Evolutionary conservation across 305 asterid species (phyloP).

Genomic region (Withania somnifera): DNA sequence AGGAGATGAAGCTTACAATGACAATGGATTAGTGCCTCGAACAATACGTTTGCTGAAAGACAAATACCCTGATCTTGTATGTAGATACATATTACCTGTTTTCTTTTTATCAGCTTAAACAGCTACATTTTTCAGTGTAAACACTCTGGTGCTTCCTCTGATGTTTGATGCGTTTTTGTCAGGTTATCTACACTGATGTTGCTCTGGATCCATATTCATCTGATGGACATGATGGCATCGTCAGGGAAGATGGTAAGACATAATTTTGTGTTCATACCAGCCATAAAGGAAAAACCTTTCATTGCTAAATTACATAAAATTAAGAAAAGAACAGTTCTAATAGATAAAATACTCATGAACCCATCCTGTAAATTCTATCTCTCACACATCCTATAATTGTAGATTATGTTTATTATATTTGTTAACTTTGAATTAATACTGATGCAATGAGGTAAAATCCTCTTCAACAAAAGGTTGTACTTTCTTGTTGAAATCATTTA

Average conservation of each 20-base stretch:
- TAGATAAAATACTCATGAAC: not conserved
- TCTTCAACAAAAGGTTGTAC: not conserved
- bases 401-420: not conserved
- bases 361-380: not conserved
- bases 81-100: constrained; percentile 8
- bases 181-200: constrained; percentile 92
- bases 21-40: constrained; percentile 83
- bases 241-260: constrained; percentile 83
- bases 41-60: constrained; percentile 82
- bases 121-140: not conserved
- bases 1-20: constrained; percentile 93
- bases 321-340: not conserved
- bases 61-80: constrained; percentile 90
- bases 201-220: constrained; percentile 96
- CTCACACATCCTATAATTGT: not conserved
- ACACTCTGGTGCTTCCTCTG: not conserved
- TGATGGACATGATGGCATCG: constrained; percentile 98
- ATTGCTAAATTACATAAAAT: not conserved
- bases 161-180: constrained; percentile 8
- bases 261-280: constrained; percentile 1
- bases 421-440: not conserved
- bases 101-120: not conserved
- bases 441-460: not conserved
- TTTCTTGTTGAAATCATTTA: not conserved
- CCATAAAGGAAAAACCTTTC: not conserved